phyloP scores from a whole-genome alignment of 2,329 filamentous ascomycete genomes.

The Lasiodiplodia sp. region DNA sequence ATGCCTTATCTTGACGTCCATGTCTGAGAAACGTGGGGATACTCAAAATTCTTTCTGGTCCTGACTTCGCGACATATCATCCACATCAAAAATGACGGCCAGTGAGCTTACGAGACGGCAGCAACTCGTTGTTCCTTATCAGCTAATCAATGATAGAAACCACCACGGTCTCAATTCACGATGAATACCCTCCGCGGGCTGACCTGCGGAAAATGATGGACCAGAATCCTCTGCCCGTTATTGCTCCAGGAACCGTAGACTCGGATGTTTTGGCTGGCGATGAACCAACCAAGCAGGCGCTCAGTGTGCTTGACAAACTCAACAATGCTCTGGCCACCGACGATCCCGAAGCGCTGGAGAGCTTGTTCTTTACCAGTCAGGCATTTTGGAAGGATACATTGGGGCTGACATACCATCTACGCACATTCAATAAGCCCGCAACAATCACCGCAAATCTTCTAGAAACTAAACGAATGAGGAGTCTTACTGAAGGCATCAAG shows the following conservation, averaged over 20 bases:
- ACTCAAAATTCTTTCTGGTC: no score
- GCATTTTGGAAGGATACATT: slow-evolving; percentile 12
- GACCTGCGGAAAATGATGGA: slow-evolving; percentile 9
- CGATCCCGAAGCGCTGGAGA: background rate
- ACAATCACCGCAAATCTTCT: slow-evolving; percentile 9
- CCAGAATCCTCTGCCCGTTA: background rate
- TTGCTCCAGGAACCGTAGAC: background rate
- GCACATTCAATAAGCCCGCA: background rate
- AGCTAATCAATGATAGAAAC: background rate
- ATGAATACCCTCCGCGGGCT: slow-evolving; percentile 1
- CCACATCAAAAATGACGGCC: background rate
- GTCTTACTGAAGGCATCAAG: background rate
- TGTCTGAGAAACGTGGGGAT: background rate
- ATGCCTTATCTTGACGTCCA: background rate
- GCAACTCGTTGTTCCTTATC: background rate
- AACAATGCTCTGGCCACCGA: background rate
- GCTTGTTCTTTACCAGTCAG: background rate
- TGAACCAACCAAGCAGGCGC: slow-evolving; percentile 9
- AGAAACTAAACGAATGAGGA: background rate
- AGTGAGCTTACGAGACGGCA: background rate
- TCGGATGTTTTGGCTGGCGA: background rate
- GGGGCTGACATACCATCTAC: slow-evolving; percentile 16
- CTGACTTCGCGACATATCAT: background rate
- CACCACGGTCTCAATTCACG: background rate
- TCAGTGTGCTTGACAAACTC: background rate